phyloP scores from a whole-genome alignment of 1,139 yeast species.

The Yamadazyma sp. region DNA sequence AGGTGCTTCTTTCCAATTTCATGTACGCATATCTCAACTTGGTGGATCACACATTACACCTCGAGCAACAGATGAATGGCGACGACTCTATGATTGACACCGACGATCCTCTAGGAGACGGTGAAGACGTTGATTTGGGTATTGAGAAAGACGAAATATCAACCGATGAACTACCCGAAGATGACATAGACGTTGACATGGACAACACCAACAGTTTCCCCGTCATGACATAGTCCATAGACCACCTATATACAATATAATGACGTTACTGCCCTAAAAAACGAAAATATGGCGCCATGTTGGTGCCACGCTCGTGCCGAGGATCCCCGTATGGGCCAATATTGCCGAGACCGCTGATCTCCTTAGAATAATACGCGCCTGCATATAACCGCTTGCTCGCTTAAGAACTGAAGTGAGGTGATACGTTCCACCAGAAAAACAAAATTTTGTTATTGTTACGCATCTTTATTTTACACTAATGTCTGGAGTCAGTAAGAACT shows the following conservation, averaged over 20 bases:
- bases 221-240: background rate
- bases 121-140: background rate
- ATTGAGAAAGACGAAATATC: background rate
- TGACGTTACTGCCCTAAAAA: too few relatives aligned
- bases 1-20: constrained; percentile 87
- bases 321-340: too few relatives aligned
- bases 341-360: too few relatives aligned
- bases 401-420: too few relatives aligned
- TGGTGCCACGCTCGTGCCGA: too few relatives aligned
- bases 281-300: too few relatives aligned
- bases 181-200: constrained; percentile 1
- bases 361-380: too few relatives aligned
- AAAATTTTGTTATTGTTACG: too few relatives aligned
- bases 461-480: background rate
- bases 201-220: background rate
- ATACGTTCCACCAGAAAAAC: too few relatives aligned
- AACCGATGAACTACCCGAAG: background rate
- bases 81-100: constrained; percentile 15
- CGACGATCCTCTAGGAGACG: constrained; percentile 2
- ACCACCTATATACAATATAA: too few relatives aligned
- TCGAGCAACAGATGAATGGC: constrained; percentile 52
- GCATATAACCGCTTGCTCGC: too few relatives aligned
- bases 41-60: constrained; percentile 83
- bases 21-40: constrained; percentile 95
- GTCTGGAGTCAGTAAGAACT: constrained; percentile 20